Evolutionary conservation across 2,329 filamentous ascomycete genomes (phyloP).

Genomic region (Colletotrichum godetiae): DNA sequence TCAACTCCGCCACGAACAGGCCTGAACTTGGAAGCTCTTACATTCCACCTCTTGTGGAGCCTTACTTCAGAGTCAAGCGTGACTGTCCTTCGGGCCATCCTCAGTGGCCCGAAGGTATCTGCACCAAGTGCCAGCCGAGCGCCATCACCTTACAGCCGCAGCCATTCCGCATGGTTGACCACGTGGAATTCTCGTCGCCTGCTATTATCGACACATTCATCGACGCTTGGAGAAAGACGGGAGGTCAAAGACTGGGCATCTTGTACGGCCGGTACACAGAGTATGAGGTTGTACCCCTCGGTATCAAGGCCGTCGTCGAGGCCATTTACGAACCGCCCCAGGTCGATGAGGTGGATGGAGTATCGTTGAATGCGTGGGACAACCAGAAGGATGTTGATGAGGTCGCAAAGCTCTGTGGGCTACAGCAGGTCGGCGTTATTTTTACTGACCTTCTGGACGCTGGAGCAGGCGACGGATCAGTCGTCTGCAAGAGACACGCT

Average conservation of each 20-base stretch:
- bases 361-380: constrained; percentile 86
- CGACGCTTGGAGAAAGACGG: constrained; percentile 90
- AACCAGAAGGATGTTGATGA: constrained; percentile 85
- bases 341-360: constrained; percentile 86
- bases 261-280: constrained; percentile 92
- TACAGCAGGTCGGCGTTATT: constrained; percentile 91
- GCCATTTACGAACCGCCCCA: constrained; percentile 98
- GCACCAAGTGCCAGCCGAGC: constrained; percentile 97
- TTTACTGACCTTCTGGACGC: constrained; percentile 93
- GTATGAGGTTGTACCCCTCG: constrained; percentile 92
- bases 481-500: constrained; percentile 93
- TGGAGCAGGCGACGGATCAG: constrained; percentile 83
- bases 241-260: constrained; percentile 86
- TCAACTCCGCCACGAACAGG: constrained; percentile 97
- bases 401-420: constrained; percentile 82
- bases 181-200: constrained; percentile 93
- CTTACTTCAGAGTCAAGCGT: constrained; percentile 87
- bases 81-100: constrained; percentile 95
- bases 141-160: constrained; percentile 96
- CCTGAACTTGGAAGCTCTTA: constrained; percentile 93
- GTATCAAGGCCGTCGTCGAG: constrained; percentile 94
- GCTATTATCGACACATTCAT: constrained; percentile 89
- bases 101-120: constrained; percentile 95
- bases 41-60: constrained; percentile 93
- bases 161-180: constrained; percentile 95